Evolutionary conservation across 352 stramenopile species (phyloP), one percentile per base, ranked within the genome.

Genomic region (Albugo candida): DNA sequence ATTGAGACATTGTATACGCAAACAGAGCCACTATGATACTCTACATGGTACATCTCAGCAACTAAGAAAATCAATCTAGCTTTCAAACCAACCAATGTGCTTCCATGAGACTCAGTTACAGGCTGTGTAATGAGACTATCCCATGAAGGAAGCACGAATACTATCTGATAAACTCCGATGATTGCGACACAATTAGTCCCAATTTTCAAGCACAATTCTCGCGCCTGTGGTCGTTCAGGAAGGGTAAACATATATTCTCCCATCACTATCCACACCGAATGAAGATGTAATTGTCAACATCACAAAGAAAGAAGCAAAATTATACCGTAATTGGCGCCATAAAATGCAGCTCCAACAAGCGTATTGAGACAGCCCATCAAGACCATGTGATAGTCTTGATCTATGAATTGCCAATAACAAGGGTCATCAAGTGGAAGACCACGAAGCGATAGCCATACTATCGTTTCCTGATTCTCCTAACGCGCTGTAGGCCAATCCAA

Each of bases 341-440:
- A 91, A 46, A 87, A 91, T 1, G 67, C 77, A 1, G 77, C 77
- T 1, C 71, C 77, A 2, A 91, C 57, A 20, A 91, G 60, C 36
- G 77, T 86, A 51, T 91, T 81, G 48, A 87, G 63, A 47, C 74
- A 87, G 31, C 77, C 77, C 77, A 91, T 86, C 36, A 91, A 60
- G 51, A 91, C 77, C 11, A 84, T 51, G 16, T 74, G 61, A 43
- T 63, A 67, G 20, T 43, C 24, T 47, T 85, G 72, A 36, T 56
- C 59, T 65, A 39, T 2, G 10, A 14, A 4, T 12, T 18, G 13
- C 41, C 5, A 60, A 18, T 6, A 20, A 61, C 13, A 11, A 14
- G 12, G 39, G n/a, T 2, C 14, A 56, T n/a, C 41, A 8, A 11
- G 47, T 16, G 21, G 10, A 41, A 20, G 2, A 52, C 36, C 20